These are phyloP conservation scores for Ogataea henricii DNA, from an alignment of 805 yeast genomes.

Conservation along the genomic window DNA sequence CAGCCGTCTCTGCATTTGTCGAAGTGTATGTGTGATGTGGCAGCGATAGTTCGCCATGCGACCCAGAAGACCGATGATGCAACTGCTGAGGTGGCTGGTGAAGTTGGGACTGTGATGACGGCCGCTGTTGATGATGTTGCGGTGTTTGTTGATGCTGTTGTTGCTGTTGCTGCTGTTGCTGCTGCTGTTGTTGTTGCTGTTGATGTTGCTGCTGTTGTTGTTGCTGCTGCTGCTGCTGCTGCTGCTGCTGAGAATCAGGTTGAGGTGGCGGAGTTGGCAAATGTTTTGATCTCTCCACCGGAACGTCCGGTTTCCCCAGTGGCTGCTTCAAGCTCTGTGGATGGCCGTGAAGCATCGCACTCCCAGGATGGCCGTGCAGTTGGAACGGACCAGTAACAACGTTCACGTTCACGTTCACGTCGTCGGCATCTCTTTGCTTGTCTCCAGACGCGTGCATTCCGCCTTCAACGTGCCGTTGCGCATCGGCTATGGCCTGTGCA, in stretches of 20 bases:
- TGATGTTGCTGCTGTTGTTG: too few species aligned
- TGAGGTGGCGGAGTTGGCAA: conserved; percentile 17
- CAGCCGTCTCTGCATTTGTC: conserved; percentile 38
- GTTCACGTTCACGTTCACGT: neutral
- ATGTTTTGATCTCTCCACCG: conserved; percentile 7
- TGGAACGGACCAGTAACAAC: neutral
- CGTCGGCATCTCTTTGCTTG: conserved; percentile 1
- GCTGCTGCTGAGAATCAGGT: conserved; percentile 7
- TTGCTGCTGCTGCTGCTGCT: conserved; percentile 1
- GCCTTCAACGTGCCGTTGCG: conserved; percentile 15
- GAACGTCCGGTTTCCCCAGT: neutral
- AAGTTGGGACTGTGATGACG: neutral
- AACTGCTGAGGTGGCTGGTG: neutral
- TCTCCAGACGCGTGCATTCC: neutral
- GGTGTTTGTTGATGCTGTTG: neutral
- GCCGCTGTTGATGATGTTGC: neutral
- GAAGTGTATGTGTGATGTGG: conserved; percentile 10
- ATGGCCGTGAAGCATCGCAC: neutral
- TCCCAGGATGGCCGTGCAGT: neutral
- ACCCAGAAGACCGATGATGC: neutral
- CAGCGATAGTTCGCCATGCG: conserved; percentile 7
- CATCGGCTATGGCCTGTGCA: conserved; percentile 24
- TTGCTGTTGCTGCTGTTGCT: neutral
- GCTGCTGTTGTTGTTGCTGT: conserved; percentile 1
- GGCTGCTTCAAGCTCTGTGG: neutral